A percentile compares a stretch with the other conserved stretches of the same genome.
These are phyloP conservation scores for Albophoma yamanashiensis DNA, from an alignment of 2,329 filamentous ascomycete genomes.

Conservation along the genomic window DNA sequence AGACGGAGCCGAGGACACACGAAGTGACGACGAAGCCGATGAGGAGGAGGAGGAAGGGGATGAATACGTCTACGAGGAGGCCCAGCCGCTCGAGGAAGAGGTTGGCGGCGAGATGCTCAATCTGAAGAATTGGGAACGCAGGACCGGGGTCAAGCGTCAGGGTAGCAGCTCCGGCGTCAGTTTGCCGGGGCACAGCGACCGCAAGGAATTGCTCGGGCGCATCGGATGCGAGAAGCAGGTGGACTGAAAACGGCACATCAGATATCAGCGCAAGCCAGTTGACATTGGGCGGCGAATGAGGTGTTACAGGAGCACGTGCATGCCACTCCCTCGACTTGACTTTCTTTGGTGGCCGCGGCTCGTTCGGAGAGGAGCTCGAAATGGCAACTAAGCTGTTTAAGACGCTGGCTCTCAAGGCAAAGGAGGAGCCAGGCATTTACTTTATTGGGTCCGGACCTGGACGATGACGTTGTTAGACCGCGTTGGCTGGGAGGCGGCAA, in stretches of 20 bases:
- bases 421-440: not conserved
- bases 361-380: not conserved
- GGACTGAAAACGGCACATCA: slow-evolving; percentile 20
- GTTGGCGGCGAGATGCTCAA: slow-evolving; percentile 64
- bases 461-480: not conserved
- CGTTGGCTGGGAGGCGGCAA: not conserved
- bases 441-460: not conserved
- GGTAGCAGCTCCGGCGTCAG: slow-evolving; percentile 49
- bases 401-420: not conserved
- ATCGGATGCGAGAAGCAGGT: slow-evolving; percentile 76
- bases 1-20: slow-evolving; percentile 67
- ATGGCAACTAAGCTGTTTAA: not conserved
- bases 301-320: slow-evolving; percentile 4
- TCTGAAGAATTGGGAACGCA: slow-evolving; percentile 52
- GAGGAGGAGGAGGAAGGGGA: slow-evolving; percentile 54
- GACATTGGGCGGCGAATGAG: not conserved
- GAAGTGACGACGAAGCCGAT: slow-evolving; percentile 77
- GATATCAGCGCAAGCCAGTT: not conserved
- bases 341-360: not conserved
- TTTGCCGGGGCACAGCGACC: slow-evolving; percentile 59
- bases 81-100: slow-evolving; percentile 57
- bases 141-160: slow-evolving; percentile 42
- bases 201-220: slow-evolving; percentile 69
- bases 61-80: slow-evolving; percentile 43
- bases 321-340: not conserved